phyloP scores from a whole-genome alignment of 1,284 basidiomycete genomes.

The Lignosus rhinocerotis region DNA sequence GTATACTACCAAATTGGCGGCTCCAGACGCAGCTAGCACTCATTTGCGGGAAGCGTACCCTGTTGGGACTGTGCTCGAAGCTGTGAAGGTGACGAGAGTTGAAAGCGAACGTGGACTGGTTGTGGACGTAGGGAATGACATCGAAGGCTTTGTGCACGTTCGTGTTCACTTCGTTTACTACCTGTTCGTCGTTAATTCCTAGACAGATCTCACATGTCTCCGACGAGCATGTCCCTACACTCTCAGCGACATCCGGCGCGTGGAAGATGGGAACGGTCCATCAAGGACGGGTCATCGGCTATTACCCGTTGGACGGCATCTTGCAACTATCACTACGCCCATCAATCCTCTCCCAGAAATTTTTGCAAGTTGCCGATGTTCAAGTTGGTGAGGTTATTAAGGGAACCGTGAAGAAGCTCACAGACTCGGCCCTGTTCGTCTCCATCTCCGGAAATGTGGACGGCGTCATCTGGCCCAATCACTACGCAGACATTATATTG shows the following conservation, averaged over 20 bases:
- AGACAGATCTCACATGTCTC: conserved; percentile 89
- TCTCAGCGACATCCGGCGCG: conserved; percentile 70
- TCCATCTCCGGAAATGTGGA: conserved; percentile 86
- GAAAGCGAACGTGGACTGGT: conserved; percentile 84
- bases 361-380: conserved; percentile 85
- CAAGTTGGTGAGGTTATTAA: conserved; percentile 83
- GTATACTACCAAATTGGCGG: conserved; percentile 43
- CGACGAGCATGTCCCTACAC: conserved; percentile 84
- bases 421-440: conserved; percentile 80
- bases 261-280: conserved; percentile 84
- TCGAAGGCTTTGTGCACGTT: conserved; percentile 87
- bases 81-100: conserved; percentile 71
- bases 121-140: conserved; percentile 61
- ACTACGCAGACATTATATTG: conserved; percentile 92
- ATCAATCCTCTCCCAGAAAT: conserved; percentile 84
- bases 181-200: not conserved
- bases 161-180: conserved; percentile 38
- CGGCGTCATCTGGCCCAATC: conserved; percentile 92
- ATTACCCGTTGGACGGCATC: conserved; percentile 86
- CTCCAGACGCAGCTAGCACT: conserved; percentile 39
- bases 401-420: conserved; percentile 83
- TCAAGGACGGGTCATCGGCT: conserved; percentile 87
- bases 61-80: conserved; percentile 71
- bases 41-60: conserved; percentile 54
- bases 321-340: conserved; percentile 85